Percentiles rank a stretch among this genome's conserved stretches.
phyloP scores from a whole-genome alignment of 495 filamentous ascomycete genomes.

The Talaromyces trachyspermus region DNA sequence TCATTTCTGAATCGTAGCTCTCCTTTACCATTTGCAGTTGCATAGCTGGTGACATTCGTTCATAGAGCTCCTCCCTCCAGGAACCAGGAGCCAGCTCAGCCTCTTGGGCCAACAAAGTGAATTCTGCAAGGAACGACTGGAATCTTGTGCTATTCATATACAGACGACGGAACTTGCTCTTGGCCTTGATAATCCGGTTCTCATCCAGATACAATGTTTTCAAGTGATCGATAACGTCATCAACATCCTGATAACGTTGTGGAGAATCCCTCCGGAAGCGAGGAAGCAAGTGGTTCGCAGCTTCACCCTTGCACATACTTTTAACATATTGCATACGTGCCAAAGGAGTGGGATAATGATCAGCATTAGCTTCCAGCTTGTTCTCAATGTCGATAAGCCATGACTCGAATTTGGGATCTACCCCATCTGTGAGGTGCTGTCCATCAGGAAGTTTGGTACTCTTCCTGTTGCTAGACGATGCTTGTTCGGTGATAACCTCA shows the following conservation, averaged over 20 bases:
- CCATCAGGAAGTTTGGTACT: constrained; percentile 7
- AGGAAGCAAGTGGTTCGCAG: not conserved
- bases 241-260: not conserved
- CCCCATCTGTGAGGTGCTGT: not conserved
- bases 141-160: constrained; percentile 4
- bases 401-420: not conserved
- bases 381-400: not conserved
- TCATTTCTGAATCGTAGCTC: not conserved
- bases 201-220: not conserved
- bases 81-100: not conserved
- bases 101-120: constrained; percentile 4
- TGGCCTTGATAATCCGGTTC: not conserved
- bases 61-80: constrained; percentile 6
- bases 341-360: not conserved
- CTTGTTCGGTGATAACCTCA: no score
- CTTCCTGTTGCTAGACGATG: no score
- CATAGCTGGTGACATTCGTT: not conserved
- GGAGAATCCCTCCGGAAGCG: not conserved
- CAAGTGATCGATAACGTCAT: not conserved
- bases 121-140: constrained; percentile 7
- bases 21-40: not conserved
- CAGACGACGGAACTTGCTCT: constrained; percentile 5
- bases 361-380: not conserved
- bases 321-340: not conserved
- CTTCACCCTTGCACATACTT: not conserved